Evolutionary conservation across 1,139 yeast genomes (phyloP).

Genomic region (Kurtzmaniella quercitrusa): DNA sequence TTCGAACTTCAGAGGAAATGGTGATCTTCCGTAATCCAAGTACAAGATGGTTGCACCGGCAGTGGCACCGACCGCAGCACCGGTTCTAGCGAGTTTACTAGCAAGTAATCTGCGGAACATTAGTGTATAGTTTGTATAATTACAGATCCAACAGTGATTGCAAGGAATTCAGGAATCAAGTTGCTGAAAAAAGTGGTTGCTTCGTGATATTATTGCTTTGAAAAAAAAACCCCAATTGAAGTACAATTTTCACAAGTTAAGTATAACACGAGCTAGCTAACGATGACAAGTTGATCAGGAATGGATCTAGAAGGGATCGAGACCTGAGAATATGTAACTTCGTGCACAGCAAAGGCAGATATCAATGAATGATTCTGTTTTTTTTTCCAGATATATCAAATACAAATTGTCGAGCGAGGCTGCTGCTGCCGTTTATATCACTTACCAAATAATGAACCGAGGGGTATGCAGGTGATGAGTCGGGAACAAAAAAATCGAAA

Average conservation of each 20-base stretch:
- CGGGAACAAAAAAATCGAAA: not conserved
- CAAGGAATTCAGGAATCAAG: not conserved
- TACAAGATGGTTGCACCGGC: conserved; percentile 39
- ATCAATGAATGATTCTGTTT: not conserved
- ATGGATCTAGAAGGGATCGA: not conserved
- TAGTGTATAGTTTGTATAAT: not conserved
- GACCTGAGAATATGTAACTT: not conserved
- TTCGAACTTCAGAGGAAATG: conserved; percentile 26
- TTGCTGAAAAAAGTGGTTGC: conserved; percentile 7
- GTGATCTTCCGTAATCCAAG: conserved; percentile 39
- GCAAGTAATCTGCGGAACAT: conserved; percentile 11
- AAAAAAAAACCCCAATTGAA: not conserved
- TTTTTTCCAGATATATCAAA: no score
- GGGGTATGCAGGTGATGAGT: conserved; percentile 3
- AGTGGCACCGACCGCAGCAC: conserved; percentile 30
- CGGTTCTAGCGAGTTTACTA: conserved; percentile 23
- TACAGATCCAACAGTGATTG: not conserved
- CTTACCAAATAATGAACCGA: not conserved
- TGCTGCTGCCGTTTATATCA: not conserved
- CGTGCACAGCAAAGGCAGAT: not conserved
- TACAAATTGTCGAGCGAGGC: not conserved
- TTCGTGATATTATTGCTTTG: conserved; percentile 16
- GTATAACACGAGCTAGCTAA: not conserved
- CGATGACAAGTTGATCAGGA: not conserved
- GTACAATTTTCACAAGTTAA: not conserved